Percentiles rank a stretch among this genome's conserved stretches.
These are phyloP conservation scores for Sporothrix luriei DNA, from an alignment of 2,329 filamentous ascomycete genomes.

Conservation along the genomic window DNA sequence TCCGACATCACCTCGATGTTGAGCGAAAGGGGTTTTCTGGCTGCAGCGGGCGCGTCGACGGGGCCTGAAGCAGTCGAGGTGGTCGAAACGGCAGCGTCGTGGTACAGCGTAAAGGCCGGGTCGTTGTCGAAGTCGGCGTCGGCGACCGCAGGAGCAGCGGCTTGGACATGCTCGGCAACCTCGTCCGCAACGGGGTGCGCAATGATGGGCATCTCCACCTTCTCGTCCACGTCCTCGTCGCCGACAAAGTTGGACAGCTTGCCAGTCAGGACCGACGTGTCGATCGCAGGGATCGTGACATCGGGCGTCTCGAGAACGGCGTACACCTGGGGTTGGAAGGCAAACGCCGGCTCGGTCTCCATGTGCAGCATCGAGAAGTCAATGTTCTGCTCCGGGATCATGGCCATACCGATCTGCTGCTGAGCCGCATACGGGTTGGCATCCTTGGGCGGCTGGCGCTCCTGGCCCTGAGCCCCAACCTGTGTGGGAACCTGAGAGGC, in stretches of 20 bases:
- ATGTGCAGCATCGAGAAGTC: slow-evolving; percentile 74
- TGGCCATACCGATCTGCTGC: slow-evolving; percentile 75
- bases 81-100: slow-evolving; percentile 45
- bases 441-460: slow-evolving; percentile 64
- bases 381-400: slow-evolving; percentile 77
- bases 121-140: slow-evolving; percentile 66
- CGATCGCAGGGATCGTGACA: slow-evolving; percentile 49
- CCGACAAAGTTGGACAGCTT: slow-evolving; percentile 64
- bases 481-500: slow-evolving; percentile 37
- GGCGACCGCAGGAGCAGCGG: slow-evolving; percentile 44
- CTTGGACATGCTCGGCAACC: slow-evolving; percentile 40
- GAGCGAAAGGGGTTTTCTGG: slow-evolving; percentile 45
- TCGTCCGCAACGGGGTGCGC: slow-evolving; percentile 50
- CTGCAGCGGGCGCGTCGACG: slow-evolving; percentile 39
- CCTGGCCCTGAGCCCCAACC: slow-evolving; percentile 42
- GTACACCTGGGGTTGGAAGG: slow-evolving; percentile 71
- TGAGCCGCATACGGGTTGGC: slow-evolving; percentile 62
- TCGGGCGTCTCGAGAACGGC: slow-evolving; percentile 52
- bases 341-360: slow-evolving; percentile 55
- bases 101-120: slow-evolving; percentile 63
- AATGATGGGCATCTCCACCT: slow-evolving; percentile 59
- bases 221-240: slow-evolving; percentile 53
- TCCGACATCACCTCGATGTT: slow-evolving; percentile 49
- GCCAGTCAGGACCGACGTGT: slow-evolving; percentile 66
- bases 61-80: slow-evolving; percentile 37